These are phyloP conservation scores for Malus asiatica DNA, from an alignment of 306 rosid species.

Conservation along the genomic window DNA sequence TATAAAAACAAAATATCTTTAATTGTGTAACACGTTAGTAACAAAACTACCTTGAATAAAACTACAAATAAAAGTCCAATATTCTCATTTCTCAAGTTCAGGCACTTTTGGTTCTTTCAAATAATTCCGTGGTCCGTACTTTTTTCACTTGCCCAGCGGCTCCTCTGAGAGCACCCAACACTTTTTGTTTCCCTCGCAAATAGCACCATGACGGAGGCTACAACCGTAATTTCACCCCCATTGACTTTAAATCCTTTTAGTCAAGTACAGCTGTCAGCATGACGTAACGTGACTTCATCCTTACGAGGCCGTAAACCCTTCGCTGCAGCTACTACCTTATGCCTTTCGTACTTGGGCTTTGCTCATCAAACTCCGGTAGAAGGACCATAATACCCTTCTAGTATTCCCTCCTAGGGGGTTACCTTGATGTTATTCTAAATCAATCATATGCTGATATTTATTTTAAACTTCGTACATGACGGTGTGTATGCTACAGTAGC, in stretches of 20 bases:
- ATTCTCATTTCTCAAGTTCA: neutral
- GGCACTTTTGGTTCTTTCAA: neutral
- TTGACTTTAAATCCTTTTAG: neutral
- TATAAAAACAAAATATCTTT: neutral
- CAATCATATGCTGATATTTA: too few relatives aligned
- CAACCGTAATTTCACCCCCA: conserved; percentile 13
- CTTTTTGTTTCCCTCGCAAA: conserved; percentile 11
- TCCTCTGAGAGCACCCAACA: neutral
- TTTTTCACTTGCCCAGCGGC: neutral
- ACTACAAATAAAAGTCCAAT: neutral
- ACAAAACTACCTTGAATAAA: neutral
- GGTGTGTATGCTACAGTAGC: neutral
- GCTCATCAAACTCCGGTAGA: neutral
- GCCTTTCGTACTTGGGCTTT: neutral
- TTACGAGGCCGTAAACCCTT: neutral
- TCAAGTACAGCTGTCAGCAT: conserved; percentile 28
- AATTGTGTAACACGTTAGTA: neutral
- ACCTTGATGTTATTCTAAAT: too few relatives aligned
- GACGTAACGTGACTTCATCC: conserved; percentile 37
- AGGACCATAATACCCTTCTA: conserved; percentile 17
- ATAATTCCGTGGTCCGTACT: conserved; percentile 4
- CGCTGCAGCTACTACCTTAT: neutral
- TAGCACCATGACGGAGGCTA: conserved; percentile 4
- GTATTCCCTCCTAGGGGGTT: neutral
- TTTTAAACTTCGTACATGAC: too few relatives aligned